A percentile compares a stretch with the other conserved stretches of the same genome.
These are phyloP conservation scores for Theileria sp. DNA, from an alignment of 169 alveolate species.

Conservation along the genomic window DNA sequence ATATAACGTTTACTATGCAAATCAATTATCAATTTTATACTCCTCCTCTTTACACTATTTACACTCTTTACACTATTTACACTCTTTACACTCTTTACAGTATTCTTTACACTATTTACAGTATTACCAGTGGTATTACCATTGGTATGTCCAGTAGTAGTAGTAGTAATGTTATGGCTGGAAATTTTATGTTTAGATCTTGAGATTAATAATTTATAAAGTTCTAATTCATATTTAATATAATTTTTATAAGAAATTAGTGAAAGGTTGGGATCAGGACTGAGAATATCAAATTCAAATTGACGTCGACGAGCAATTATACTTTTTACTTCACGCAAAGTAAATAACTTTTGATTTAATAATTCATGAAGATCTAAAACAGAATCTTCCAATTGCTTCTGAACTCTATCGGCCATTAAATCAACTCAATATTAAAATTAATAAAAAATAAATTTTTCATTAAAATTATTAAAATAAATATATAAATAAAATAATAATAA, in stretches of 20 bases:
- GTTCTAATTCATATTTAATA: constrained; percentile 47
- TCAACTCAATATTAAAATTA: neutral
- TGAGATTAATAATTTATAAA: constrained; percentile 34
- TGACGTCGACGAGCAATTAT: constrained; percentile 26
- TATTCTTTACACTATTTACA: too few relatives aligned
- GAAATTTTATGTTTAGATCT: constrained; percentile 11
- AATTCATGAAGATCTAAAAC: constrained; percentile 60
- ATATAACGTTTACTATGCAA: constrained; percentile 26
- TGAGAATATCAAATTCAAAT: constrained; percentile 46
- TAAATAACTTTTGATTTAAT: constrained; percentile 25
- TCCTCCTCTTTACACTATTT: neutral
- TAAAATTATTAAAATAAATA: too few relatives aligned
- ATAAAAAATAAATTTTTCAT: too few relatives aligned
- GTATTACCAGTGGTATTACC: too few relatives aligned
- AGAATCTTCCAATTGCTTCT: constrained; percentile 62
- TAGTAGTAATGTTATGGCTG: neutral
- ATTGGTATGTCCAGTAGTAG: constrained; percentile 13
- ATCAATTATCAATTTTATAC: neutral
- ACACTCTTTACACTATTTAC: too few relatives aligned
- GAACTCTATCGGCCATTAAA: constrained; percentile 63
- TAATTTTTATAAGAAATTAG: constrained; percentile 44
- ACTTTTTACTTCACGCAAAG: constrained; percentile 22
- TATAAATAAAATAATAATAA: too few relatives aligned
- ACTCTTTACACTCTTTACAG: neutral
- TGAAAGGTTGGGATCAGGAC: constrained; percentile 51